Evolutionary conservation across 371 early-diverging fungal species (phyloP).

Genomic region (Mucor plumbeus): DNA sequence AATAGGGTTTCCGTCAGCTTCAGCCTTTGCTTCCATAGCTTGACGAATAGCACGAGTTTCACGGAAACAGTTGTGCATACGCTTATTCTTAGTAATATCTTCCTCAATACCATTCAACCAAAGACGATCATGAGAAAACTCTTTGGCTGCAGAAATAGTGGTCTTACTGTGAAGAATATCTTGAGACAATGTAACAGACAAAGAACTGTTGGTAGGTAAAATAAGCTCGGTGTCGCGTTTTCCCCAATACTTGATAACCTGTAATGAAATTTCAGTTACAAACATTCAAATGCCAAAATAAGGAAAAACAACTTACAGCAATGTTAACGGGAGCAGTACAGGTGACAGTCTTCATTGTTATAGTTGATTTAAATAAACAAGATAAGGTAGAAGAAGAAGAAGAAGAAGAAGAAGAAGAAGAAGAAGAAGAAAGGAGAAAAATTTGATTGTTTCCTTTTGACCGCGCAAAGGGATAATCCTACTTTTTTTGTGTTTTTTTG

Average conservation of each 20-base stretch:
- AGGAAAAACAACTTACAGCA: slow-evolving; percentile 71
- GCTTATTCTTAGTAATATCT: slow-evolving; percentile 78
- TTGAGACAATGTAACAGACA: slow-evolving; percentile 96
- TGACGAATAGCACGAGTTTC: slow-evolving; percentile 81
- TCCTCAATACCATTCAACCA: slow-evolving; percentile 96
- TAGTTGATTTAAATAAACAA: slow-evolving; percentile 22
- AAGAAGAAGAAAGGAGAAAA: slow-evolving; percentile 8
- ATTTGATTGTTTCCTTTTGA: slow-evolving; percentile 2
- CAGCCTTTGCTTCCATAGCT: slow-evolving; percentile 66
- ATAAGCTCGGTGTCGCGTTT: slow-evolving; percentile 90
- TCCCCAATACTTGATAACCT: slow-evolving; percentile 98
- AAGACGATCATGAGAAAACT: slow-evolving; percentile 73
- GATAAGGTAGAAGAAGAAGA: slow-evolving; percentile 15
- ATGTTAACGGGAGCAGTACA: slow-evolving; percentile 98
- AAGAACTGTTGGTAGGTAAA: slow-evolving; percentile 96
- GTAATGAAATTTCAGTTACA: background rate
- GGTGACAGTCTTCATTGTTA: slow-evolving; percentile 67
- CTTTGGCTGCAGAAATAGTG: slow-evolving; percentile 77
- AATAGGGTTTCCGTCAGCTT: slow-evolving; percentile 39
- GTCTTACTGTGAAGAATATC: slow-evolving; percentile 95
- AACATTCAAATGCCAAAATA: background rate
- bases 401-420: slow-evolving; percentile 14
- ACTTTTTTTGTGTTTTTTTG: background rate
- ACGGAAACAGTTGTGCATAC: slow-evolving; percentile 84
- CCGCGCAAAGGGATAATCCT: slow-evolving; percentile 2